Evolutionary conservation across 169 alveolate genomes (phyloP).

Genomic region (Eimeria falciformis): DNA sequence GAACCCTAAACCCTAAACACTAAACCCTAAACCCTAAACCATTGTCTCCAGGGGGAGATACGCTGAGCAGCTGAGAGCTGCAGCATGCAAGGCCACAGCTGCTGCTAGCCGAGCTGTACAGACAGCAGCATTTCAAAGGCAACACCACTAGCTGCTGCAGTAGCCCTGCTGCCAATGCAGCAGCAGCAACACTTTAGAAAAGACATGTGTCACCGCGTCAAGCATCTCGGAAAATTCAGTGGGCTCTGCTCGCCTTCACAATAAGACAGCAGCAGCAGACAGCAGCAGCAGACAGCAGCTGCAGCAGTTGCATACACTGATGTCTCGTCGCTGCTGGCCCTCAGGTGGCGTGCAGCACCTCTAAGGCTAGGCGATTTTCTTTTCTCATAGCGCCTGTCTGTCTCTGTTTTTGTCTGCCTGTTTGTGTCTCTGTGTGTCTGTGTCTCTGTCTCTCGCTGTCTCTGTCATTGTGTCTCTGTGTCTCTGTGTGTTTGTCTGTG

Average conservation of each 20-base stretch:
- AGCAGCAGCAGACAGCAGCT: constrained; percentile 25
- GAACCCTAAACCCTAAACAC: background rate
- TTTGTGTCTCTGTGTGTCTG: too few species aligned
- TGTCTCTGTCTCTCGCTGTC: too few species aligned
- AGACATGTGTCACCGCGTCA: too few species aligned
- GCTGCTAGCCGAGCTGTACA: constrained; percentile 19
- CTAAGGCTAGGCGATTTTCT: too few species aligned
- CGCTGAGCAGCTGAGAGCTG: background rate
- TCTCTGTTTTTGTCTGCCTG: too few species aligned
- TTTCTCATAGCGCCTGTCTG: too few species aligned
- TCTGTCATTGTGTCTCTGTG: too few species aligned
- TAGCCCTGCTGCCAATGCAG: background rate
- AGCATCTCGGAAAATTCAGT: too few species aligned
- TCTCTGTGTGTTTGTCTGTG: too few species aligned
- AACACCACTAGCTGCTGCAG: background rate
- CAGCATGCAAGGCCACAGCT: background rate
- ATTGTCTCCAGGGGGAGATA: background rate
- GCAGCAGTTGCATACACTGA: constrained; percentile 15
- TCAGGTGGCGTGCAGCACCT: too few species aligned
- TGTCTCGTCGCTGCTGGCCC: too few species aligned
- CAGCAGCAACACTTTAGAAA: constrained; percentile 3
- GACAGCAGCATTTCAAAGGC: background rate
- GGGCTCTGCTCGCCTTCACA: too few species aligned
- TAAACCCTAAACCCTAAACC: background rate
- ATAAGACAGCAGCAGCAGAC: background rate